Conservation (phyloP, 2,329 filamentous ascomycete genomes). For the Lachnellula occidentalis region DNA sequence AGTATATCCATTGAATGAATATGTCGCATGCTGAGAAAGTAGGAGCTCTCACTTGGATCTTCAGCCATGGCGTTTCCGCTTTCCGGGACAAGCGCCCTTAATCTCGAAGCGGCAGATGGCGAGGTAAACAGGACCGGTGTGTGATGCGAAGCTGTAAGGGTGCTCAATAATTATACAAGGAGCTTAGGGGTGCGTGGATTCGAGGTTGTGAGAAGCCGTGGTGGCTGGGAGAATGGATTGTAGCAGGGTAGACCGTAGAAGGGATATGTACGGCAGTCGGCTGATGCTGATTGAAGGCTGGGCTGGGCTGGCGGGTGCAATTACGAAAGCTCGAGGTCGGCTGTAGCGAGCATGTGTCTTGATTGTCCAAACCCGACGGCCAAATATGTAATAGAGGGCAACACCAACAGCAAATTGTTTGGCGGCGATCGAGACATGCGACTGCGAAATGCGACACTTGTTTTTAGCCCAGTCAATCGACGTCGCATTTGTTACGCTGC, state of each 20-base stretch:
- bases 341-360: neutral
- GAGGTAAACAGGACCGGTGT: conserved; percentile 6
- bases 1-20: neutral
- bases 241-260: neutral
- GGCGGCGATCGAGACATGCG: neutral
- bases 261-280: too few species aligned
- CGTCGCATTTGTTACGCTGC: neutral
- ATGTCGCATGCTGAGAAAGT: conserved; percentile 57
- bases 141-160: conserved; percentile 15
- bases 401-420: neutral
- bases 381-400: conserved; percentile 1
- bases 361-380: neutral
- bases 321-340: conserved; percentile 2
- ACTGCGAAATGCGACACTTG: neutral
- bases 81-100: conserved; percentile 8
- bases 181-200: conserved; percentile 12
- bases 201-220: conserved; percentile 7
- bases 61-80: conserved; percentile 29
- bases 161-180: neutral
- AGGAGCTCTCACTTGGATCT: conserved; percentile 34
- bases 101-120: conserved; percentile 1
- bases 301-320: neutral
- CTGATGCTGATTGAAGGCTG: neutral
- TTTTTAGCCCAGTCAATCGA: neutral
- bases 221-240: conserved; percentile 3